Conservation (phyloP, 495 filamentous ascomycete species). For the Penicillium tannophilum region DNA sequence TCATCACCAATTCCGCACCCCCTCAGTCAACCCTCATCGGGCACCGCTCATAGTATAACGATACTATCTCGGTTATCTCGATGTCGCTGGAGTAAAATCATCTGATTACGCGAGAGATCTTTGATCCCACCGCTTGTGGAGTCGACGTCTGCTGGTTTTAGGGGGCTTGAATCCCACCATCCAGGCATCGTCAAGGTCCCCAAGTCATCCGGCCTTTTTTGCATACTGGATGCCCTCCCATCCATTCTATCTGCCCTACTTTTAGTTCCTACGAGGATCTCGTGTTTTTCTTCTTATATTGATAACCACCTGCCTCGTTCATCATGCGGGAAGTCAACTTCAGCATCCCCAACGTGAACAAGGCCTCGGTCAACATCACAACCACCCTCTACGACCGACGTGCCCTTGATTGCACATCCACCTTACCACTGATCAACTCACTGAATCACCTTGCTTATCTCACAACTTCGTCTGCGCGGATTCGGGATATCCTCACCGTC, state of each 20-base stretch:
- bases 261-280: slow-evolving; percentile 1
- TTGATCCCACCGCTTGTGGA: slow-evolving; percentile 17
- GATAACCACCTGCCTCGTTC: slow-evolving; percentile 22
- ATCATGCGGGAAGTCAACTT: slow-evolving; percentile 99
- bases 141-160: slow-evolving; percentile 20
- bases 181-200: slow-evolving; percentile 26
- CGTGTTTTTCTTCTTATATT: background rate
- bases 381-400: slow-evolving; percentile 97
- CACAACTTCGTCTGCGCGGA: slow-evolving; percentile 96
- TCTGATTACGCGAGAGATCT: slow-evolving; percentile 12
- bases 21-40: slow-evolving; percentile 1
- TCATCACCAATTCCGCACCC: slow-evolving; percentile 4
- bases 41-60: slow-evolving; percentile 4
- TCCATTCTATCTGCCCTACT: background rate
- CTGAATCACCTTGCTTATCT: slow-evolving; percentile 98
- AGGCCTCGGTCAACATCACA: slow-evolving; percentile 98
- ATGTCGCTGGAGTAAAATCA: slow-evolving; percentile 28
- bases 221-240: slow-evolving; percentile 17
- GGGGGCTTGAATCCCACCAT: slow-evolving; percentile 26
- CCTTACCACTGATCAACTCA: slow-evolving; percentile 94
- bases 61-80: slow-evolving; percentile 15
- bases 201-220: slow-evolving; percentile 14
- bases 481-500: slow-evolving; percentile 95
- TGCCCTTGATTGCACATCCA: slow-evolving; percentile 97
- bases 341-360: slow-evolving; percentile 99